These are phyloP conservation scores for Aotearoamyces nothofagi DNA, from an alignment of 2,329 filamentous ascomycete species.

Conservation along the genomic window DNA sequence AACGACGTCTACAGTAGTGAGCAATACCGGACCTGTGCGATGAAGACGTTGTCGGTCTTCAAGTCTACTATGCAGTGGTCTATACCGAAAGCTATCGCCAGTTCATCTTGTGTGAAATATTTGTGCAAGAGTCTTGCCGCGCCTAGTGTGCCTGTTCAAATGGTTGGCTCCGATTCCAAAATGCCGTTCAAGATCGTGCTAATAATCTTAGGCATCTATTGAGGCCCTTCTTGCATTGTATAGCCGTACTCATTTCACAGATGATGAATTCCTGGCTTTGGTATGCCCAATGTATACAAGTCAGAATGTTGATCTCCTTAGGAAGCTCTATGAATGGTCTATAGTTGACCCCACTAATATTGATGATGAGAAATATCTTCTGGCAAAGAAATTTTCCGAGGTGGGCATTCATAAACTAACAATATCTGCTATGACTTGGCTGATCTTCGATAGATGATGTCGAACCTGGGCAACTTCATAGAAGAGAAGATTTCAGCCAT, in stretches of 20 bases:
- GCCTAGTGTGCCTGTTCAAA: conserved; percentile 56
- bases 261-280: conserved; percentile 64
- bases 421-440: too few species aligned
- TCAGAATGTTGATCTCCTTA: conserved; percentile 56
- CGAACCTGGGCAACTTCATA: conserved; percentile 70
- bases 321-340: conserved; percentile 66
- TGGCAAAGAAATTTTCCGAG: conserved; percentile 90
- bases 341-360: conserved; percentile 66
- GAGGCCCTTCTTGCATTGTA: conserved; percentile 79
- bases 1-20: conserved; percentile 48
- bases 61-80: conserved; percentile 76
- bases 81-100: conserved; percentile 65
- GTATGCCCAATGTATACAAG: conserved; percentile 65
- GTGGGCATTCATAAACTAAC: too few species aligned
- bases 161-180: conserved; percentile 34
- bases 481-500: conserved; percentile 60
- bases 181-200: conserved; percentile 4
- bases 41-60: conserved; percentile 65
- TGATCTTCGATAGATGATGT: conserved; percentile 55
- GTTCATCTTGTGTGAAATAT: conserved; percentile 52
- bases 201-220: conserved; percentile 45
- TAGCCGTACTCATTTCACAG: conserved; percentile 55
- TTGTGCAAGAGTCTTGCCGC: conserved; percentile 59
- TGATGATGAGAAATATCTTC: conserved; percentile 80
- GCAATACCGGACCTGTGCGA: conserved; percentile 52